phyloP scores from a whole-genome alignment of 352 stramenopile species.

The Globisporangium nagaii region DNA sequence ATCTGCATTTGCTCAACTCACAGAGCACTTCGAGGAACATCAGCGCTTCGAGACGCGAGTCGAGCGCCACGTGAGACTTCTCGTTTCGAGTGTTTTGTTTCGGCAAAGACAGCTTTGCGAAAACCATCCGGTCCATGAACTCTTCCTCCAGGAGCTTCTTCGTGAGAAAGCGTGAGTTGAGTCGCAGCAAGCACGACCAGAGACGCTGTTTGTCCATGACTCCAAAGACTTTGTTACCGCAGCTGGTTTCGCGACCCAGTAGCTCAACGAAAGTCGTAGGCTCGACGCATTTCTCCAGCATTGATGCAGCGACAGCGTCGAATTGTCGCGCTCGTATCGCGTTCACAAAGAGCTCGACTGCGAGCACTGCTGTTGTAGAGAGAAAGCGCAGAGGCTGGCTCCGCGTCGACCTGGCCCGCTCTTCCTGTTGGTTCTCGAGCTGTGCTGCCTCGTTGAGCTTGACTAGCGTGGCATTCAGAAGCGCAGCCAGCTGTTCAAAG shows the following conservation, averaged over 20 bases:
- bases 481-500: neutral
- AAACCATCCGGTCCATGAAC: slow-evolving; percentile 16
- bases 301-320: neutral
- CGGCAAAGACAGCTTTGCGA: neutral
- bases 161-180: slow-evolving; percentile 14
- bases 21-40: slow-evolving; percentile 18
- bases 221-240: neutral
- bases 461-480: neutral
- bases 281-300: slow-evolving; percentile 10
- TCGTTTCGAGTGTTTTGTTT: neutral
- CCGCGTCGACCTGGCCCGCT: no score
- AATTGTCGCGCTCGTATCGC: neutral
- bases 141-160: slow-evolving; percentile 15
- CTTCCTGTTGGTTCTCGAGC: no score
- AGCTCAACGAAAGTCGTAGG: slow-evolving; percentile 5
- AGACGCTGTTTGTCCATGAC: slow-evolving; percentile 20
- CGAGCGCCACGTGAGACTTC: neutral
- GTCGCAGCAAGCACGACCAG: slow-evolving; percentile 18
- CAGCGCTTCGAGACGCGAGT: slow-evolving; percentile 14
- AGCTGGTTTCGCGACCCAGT: neutral
- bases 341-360: slow-evolving; percentile 6
- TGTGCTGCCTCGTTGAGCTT: neutral
- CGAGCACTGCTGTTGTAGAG: neutral
- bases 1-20: slow-evolving; percentile 2
- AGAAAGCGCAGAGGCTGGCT: neutral